Percentiles rank a stretch among this genome's conserved stretches.
These are phyloP conservation scores for Globisporangium yorkense DNA, from an alignment of 352 stramenopile genomes.

Conservation along the genomic window DNA sequence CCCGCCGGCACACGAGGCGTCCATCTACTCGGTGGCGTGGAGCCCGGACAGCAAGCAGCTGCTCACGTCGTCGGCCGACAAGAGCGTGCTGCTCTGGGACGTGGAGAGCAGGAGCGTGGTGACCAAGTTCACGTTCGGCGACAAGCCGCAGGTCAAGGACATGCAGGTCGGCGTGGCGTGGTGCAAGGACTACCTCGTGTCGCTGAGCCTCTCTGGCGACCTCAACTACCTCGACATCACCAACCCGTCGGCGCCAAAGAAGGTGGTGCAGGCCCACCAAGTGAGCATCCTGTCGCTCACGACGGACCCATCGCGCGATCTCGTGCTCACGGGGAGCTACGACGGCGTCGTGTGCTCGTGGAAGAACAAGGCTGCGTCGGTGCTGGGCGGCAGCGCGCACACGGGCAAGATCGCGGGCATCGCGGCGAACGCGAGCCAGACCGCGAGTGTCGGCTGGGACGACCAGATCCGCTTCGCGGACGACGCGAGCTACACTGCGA, in stretches of 20 bases:
- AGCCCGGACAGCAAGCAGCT: conserved; percentile 87
- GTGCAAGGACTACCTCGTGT: conserved; percentile 75
- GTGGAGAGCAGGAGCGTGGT: conserved; percentile 63
- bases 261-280: conserved; percentile 88
- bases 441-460: conserved; percentile 90
- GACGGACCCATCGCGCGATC: conserved; percentile 55
- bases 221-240: conserved; percentile 73
- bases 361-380: conserved; percentile 54
- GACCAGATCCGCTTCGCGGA: conserved; percentile 80
- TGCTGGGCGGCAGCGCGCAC: conserved; percentile 38
- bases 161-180: conserved; percentile 78
- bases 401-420: conserved; percentile 83
- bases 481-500: conserved; percentile 50
- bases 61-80: conserved; percentile 94
- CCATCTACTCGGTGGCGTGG: conserved; percentile 95
- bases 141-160: conserved; percentile 71
- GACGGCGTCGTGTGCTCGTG: conserved; percentile 92
- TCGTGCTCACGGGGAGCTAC: conserved; percentile 92
- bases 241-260: conserved; percentile 64
- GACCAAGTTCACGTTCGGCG: conserved; percentile 75
- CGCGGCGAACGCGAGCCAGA: conserved; percentile 41
- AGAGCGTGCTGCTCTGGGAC: conserved; percentile 93
- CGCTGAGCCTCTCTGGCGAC: conserved; percentile 79
- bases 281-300: conserved; percentile 88
- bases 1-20: conserved; percentile 79